A percentile compares a stretch with the other conserved stretches of the same genome.
Evolutionary conservation across 257 asterid species (phyloP).

Genomic region (Nyctanthes arbortristis): DNA sequence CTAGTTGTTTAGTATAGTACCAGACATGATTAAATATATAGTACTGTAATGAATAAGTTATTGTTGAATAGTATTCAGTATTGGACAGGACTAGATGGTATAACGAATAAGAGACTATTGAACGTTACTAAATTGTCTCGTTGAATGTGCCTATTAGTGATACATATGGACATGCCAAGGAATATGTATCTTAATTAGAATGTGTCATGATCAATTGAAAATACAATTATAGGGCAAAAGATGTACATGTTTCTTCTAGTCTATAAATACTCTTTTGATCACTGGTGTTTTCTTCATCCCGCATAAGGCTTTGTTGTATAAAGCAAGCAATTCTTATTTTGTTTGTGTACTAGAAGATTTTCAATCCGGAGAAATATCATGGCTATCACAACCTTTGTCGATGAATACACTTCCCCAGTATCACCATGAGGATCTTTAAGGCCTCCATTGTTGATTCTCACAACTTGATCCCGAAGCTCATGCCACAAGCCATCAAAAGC

Average conservation of each 20-base stretch:
- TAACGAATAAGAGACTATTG: no score
- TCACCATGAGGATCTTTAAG: slow-evolving; percentile 33
- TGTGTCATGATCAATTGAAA: not conserved
- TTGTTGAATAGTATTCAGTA: no score
- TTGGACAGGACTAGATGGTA: no score
- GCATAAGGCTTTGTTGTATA: not conserved
- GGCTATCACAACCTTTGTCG: slow-evolving; percentile 23
- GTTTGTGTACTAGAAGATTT: not conserved
- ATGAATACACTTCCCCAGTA: slow-evolving; percentile 22
- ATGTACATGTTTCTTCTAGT: not conserved
- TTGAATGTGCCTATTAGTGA: no score
- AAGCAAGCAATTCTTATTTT: no score
- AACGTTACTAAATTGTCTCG: no score
- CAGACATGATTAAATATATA: no score
- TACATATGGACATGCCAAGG: not conserved
- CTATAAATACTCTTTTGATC: not conserved
- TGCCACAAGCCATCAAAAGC: slow-evolving; percentile 30
- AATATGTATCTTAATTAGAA: not conserved
- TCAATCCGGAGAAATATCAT: slow-evolving; percentile 10
- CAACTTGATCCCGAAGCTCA: slow-evolving; percentile 33
- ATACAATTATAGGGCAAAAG: not conserved
- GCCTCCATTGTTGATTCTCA: slow-evolving; percentile 33
- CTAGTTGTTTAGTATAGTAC: not conserved
- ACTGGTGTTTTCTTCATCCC: not conserved
- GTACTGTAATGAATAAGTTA: no score